These are phyloP conservation scores for Candida ulmi DNA, from an alignment of 805 yeast genomes.

Conservation along the genomic window DNA sequence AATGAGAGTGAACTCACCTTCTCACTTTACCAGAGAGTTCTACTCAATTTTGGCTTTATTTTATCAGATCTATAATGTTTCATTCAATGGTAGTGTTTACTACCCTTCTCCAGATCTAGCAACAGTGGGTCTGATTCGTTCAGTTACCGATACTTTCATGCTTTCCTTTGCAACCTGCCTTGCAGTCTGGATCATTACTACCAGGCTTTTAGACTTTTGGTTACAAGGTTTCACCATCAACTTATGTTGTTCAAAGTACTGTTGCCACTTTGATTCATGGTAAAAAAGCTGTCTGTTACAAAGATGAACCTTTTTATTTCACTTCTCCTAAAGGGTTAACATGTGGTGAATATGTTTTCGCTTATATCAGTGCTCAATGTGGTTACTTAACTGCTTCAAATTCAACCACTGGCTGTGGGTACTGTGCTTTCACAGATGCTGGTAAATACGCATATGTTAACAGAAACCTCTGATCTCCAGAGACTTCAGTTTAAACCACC, in stretches of 20 bases:
- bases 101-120: conserved; percentile 57
- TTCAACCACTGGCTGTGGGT: conserved; percentile 33
- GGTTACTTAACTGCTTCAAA: conserved; percentile 25
- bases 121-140: conserved; percentile 55
- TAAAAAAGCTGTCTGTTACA: conserved; percentile 43
- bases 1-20: conserved; percentile 14
- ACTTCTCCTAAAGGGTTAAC: conserved; percentile 57
- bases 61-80: conserved; percentile 44
- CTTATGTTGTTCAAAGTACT: conserved; percentile 61
- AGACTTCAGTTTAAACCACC: too few relatives aligned
- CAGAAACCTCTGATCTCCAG: conserved; percentile 20
- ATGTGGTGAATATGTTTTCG: conserved; percentile 44
- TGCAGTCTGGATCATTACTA: conserved; percentile 50
- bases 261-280: conserved; percentile 44
- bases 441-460: neutral
- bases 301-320: conserved; percentile 43
- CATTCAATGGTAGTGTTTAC: conserved; percentile 53
- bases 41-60: conserved; percentile 40
- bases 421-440: conserved; percentile 28
- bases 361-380: conserved; percentile 39
- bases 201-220: conserved; percentile 85
- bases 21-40: conserved; percentile 22
- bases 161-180: conserved; percentile 66
- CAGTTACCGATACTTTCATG: conserved; percentile 51
- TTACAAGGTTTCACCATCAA: conserved; percentile 70